Conservation (phyloP, 2,329 filamentous ascomycete species). For the Trichoderma koningiopsis region DNA sequence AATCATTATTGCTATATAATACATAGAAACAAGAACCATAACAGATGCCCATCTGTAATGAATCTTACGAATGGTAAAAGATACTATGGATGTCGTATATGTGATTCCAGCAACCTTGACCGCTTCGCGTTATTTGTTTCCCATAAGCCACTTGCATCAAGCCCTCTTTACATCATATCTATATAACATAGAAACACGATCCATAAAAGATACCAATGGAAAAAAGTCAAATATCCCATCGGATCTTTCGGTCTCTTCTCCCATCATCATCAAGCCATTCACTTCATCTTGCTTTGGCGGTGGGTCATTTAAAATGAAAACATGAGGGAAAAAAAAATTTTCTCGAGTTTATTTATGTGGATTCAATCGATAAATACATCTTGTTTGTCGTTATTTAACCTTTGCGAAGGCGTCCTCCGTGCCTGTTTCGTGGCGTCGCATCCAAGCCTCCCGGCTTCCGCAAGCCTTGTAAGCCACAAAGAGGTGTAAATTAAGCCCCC, state of each 20-base stretch:
- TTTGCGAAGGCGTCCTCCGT: neutral
- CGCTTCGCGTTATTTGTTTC: neutral
- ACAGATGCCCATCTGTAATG: no score
- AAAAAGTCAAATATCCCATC: neutral
- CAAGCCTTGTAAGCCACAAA: slow-evolving; percentile 3
- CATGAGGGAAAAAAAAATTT: neutral
- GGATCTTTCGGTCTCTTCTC: neutral
- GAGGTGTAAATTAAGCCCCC: neutral
- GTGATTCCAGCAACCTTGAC: neutral
- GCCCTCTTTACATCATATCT: slow-evolving; percentile 3
- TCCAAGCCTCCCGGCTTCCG: neutral
- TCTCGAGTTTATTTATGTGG: neutral
- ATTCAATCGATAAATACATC: neutral
- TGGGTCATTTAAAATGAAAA: neutral
- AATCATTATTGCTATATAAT: no score
- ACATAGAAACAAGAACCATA: no score
- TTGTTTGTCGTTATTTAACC: no score
- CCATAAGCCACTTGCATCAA: neutral
- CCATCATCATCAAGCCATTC: neutral
- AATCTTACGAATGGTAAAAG: no score
- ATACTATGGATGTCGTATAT: no score
- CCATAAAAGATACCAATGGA: neutral
- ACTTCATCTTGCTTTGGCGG: neutral
- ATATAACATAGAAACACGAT: neutral
- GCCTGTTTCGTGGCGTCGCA: slow-evolving; percentile 6